phyloP scores from a whole-genome alignment of 768 basidiomycete genomes.

The Favolaschia claudopus region DNA sequence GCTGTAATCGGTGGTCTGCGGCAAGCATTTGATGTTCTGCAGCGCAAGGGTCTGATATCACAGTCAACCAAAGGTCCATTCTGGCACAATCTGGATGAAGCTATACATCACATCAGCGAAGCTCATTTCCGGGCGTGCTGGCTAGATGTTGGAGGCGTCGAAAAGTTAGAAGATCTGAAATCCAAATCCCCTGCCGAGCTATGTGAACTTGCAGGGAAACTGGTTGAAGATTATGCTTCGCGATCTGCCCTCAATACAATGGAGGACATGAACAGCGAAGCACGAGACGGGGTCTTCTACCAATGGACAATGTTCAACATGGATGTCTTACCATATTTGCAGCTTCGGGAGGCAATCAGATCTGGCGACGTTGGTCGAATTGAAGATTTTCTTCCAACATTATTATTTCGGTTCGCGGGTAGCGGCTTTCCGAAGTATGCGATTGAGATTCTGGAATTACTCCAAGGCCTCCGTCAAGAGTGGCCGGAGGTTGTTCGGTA shows the following conservation, averaged over 20 bases:
- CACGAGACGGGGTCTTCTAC: background rate
- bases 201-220: background rate
- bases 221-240: background rate
- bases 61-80: slow-evolving; percentile 15
- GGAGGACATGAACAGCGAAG: background rate
- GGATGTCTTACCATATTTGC: background rate
- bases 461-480: slow-evolving; percentile 20
- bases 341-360: slow-evolving; percentile 9
- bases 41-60: slow-evolving; percentile 14
- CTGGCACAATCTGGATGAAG: slow-evolving; percentile 21
- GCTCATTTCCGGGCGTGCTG: slow-evolving; percentile 31
- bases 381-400: slow-evolving; percentile 15
- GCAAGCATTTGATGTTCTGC: slow-evolving; percentile 14
- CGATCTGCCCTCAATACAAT: background rate
- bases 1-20: too few species aligned
- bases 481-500: slow-evolving; percentile 12
- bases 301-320: too few species aligned
- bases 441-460: slow-evolving; percentile 24
- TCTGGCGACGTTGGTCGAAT: slow-evolving; percentile 28
- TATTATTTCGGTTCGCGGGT: slow-evolving; percentile 25
- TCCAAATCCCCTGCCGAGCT: background rate
- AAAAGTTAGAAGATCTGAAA: background rate
- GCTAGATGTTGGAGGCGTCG: slow-evolving; percentile 7
- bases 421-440: slow-evolving; percentile 23
- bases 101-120: slow-evolving; percentile 27